These are phyloP conservation scores for Trichoderma harzianum DNA, from an alignment of 2,329 filamentous ascomycete species.

Conservation along the genomic window DNA sequence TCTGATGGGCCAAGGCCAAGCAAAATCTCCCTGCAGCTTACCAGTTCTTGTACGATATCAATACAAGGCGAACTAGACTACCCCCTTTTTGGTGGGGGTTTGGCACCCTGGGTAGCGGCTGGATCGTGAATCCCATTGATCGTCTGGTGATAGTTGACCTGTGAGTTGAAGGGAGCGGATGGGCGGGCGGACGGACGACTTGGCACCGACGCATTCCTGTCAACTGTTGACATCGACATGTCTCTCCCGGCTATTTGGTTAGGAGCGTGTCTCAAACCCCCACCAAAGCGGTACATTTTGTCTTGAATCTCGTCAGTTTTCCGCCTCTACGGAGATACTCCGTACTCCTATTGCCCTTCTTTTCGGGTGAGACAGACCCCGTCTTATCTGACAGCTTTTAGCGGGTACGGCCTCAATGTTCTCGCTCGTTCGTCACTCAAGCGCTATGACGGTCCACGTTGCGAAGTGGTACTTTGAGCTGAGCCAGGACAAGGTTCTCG, in stretches of 20 bases:
- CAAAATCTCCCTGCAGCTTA: not conserved
- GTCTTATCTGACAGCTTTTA: not conserved
- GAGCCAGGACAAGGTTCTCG: not conserved
- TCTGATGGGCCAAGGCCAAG: not conserved
- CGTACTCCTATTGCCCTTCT: not conserved
- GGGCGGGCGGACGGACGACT: not conserved
- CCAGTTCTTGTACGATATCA: not conserved
- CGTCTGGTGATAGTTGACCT: not conserved
- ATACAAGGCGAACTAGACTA: not conserved
- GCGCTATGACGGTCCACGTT: not conserved
- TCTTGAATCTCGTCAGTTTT: not conserved
- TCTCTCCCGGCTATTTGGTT: not conserved
- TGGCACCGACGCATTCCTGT: not conserved
- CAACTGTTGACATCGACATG: not conserved
- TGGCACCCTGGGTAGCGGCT: not conserved
- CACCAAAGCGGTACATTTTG: not conserved
- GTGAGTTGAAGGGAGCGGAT: not conserved
- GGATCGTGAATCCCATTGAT: not conserved
- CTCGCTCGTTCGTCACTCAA: not conserved
- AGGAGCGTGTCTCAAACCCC: conserved; percentile 1
- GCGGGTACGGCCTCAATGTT: not conserved
- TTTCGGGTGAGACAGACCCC: not conserved
- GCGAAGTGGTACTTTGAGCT: not conserved
- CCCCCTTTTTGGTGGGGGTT: not conserved
- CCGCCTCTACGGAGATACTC: not conserved